Evolutionary conservation across 208 protist species (phyloP).

Genomic region (Histomonas meleagridis): DNA sequence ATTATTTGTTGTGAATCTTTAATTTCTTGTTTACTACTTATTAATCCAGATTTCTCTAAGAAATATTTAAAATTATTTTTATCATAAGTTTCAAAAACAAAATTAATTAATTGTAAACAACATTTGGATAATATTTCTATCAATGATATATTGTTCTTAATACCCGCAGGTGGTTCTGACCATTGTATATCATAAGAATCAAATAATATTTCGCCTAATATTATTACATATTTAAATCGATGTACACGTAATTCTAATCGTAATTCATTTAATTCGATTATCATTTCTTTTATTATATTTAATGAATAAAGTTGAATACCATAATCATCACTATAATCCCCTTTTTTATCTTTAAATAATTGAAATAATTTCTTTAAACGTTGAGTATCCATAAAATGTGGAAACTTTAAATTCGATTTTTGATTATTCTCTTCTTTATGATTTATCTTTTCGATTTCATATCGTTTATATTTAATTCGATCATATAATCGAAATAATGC

Average conservation of each 20-base stretch:
- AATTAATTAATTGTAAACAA: neutral
- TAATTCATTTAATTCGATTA: neutral
- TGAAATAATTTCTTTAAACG: neutral
- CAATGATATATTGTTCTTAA: neutral
- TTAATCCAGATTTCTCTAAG: neutral
- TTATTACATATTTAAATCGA: neutral
- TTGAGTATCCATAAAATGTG: neutral
- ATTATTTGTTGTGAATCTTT: neutral
- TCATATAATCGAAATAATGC: neutral
- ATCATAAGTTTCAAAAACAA: constrained; percentile 26
- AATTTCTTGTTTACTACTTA: neutral
- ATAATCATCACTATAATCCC: neutral
- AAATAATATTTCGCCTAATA: neutral
- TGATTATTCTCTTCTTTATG: neutral
- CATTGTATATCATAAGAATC: neutral
- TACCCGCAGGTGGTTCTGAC: neutral
- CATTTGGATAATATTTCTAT: neutral
- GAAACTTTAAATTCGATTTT: neutral
- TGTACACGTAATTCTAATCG: neutral
- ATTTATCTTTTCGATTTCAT: neutral
- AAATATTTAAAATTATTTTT: neutral
- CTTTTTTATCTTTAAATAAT: neutral
- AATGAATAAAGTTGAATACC: constrained; percentile 9
- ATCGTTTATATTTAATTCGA: neutral
- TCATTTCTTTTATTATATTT: neutral